Conservation (phyloP, 1,284 basidiomycete genomes). For the Phaffia rhodozyma region DNA sequence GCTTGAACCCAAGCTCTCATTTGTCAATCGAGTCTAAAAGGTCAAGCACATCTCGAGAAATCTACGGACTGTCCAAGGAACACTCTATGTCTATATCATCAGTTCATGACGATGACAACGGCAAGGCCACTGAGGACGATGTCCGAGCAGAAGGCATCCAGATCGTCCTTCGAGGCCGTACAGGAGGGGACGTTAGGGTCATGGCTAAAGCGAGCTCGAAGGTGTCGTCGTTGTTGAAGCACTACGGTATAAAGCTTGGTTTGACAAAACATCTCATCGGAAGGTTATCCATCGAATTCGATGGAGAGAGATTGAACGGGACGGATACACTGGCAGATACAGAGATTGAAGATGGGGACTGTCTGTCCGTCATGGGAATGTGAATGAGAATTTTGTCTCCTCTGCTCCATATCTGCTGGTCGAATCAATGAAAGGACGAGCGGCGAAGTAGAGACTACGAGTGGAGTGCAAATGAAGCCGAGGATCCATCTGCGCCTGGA, state of each 20-base stretch:
- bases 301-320: slow-evolving; percentile 31
- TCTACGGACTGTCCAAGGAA: not conserved
- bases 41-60: too few relatives aligned
- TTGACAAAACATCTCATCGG: not conserved
- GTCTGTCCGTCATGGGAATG: not conserved
- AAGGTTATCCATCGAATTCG: not conserved
- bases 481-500: too few relatives aligned
- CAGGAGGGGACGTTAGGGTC: slow-evolving; percentile 3
- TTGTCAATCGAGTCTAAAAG: too few relatives aligned
- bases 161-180: slow-evolving; percentile 1
- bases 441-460: too few relatives aligned
- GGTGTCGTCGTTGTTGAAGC: not conserved
- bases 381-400: too few relatives aligned
- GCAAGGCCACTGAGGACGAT: not conserved
- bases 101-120: not conserved
- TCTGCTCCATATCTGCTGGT: too few relatives aligned
- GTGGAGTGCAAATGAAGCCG: too few relatives aligned
- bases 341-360: slow-evolving; percentile 18
- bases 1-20: too few relatives aligned
- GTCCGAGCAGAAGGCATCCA: not conserved
- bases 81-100: not conserved
- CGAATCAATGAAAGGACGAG: too few relatives aligned
- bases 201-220: not conserved
- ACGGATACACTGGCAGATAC: slow-evolving; percentile 25
- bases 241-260: slow-evolving; percentile 4